Percentiles rank a stretch among this genome's conserved stretches.
These are phyloP conservation scores for Heimioporus sp. DNA, from an alignment of 768 basidiomycete genomes.

Conservation along the genomic window DNA sequence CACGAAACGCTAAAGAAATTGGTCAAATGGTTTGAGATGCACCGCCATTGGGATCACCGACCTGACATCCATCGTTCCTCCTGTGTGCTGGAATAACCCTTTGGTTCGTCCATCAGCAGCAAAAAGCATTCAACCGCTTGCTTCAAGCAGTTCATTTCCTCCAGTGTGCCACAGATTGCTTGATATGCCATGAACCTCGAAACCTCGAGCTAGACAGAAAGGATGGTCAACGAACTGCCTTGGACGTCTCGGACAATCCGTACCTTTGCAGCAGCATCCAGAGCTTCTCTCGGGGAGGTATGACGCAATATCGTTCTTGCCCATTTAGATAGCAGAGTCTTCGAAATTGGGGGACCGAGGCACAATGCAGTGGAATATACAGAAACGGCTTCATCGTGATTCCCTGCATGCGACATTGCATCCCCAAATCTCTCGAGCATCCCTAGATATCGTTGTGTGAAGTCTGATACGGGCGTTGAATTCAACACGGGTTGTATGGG, in stretches of 20 bases:
- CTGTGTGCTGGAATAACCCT: too few species aligned
- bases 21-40: background rate
- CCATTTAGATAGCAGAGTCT: background rate
- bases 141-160: too few species aligned
- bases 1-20: background rate
- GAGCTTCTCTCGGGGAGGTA: background rate
- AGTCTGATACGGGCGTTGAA: background rate
- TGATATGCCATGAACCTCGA: too few species aligned
- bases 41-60: background rate
- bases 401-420: background rate
- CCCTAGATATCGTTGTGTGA: background rate
- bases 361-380: background rate
- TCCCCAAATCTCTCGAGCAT: background rate
- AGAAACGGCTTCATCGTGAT: background rate
- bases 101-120: too few species aligned
- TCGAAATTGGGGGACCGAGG: background rate
- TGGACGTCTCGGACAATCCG: background rate
- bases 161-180: too few species aligned
- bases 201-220: constrained; percentile 1
- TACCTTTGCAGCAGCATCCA: background rate
- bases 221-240: too few species aligned
- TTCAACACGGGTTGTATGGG: background rate
- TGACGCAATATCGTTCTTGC: background rate
- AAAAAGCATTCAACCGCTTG: too few species aligned
- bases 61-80: background rate